Conservation (phyloP, 139 green algal genomes). For the Pseudopediastrum boryanum region DNA sequence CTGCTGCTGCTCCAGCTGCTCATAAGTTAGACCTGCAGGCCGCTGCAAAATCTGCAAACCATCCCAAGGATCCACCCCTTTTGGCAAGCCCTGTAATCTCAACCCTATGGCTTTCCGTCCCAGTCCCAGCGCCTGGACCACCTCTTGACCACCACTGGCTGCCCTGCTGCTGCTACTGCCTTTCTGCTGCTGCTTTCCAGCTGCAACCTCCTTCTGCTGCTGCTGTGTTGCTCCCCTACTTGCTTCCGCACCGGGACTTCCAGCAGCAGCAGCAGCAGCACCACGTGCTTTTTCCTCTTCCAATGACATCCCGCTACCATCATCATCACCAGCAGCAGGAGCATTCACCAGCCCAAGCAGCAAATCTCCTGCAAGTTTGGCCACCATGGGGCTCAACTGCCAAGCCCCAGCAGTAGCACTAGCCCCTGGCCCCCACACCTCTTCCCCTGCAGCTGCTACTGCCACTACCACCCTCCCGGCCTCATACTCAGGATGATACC, state of each 20-base stretch:
- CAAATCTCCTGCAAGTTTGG: conserved; percentile 22
- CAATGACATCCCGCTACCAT: neutral
- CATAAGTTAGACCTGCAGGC: neutral
- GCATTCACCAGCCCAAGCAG: conserved; percentile 11
- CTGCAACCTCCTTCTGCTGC: neutral
- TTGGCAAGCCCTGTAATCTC: too few relatives aligned
- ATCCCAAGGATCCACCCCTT: conserved; percentile 10
- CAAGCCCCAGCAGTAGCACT: too few relatives aligned
- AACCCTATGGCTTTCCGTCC: too few relatives aligned
- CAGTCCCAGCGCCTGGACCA: too few relatives aligned
- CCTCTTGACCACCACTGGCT: too few relatives aligned
- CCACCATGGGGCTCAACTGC: conserved; percentile 26
- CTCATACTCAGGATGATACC: conserved; percentile 26
- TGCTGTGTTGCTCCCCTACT: neutral
- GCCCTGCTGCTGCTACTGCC: neutral
- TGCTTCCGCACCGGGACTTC: neutral
- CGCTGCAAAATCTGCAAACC: neutral
- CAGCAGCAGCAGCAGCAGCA: too few relatives aligned
- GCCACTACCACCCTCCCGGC: conserved; percentile 7
- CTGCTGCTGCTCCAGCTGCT: conserved; percentile 7
- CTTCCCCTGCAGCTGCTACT: neutral
- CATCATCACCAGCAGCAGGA: neutral
- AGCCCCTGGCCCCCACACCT: conserved; percentile 13
- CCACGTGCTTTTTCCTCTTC: too few relatives aligned
- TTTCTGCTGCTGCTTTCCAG: neutral